These are phyloP conservation scores for Kwoniella shandongensis DNA, from an alignment of 768 basidiomycete species.

Conservation along the genomic window DNA sequence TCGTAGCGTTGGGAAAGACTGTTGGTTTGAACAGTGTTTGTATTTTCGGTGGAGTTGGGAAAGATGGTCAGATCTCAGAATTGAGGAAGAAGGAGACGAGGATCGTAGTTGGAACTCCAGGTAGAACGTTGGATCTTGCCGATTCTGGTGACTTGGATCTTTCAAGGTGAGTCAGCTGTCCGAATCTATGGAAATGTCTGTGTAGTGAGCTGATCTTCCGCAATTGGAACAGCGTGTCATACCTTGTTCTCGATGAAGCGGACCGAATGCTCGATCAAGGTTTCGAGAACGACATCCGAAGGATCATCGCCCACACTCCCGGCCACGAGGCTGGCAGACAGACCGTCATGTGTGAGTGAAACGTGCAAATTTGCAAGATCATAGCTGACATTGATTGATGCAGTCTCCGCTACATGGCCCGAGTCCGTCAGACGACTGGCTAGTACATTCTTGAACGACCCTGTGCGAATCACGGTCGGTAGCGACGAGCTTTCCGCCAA, in stretches of 20 bases:
- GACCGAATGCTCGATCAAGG: constrained; percentile 98
- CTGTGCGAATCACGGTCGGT: constrained; percentile 89
- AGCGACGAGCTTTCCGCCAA: constrained; percentile 94
- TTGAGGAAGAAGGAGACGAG: constrained; percentile 62
- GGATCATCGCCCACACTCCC: constrained; percentile 72
- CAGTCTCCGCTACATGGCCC: constrained; percentile 98
- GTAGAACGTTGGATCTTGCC: constrained; percentile 86
- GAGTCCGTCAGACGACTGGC: constrained; percentile 88
- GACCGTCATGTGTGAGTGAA: constrained; percentile 85
- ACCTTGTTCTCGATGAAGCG: constrained; percentile 94
- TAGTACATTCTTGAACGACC: constrained; percentile 76
- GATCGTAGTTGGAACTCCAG: constrained; percentile 93
- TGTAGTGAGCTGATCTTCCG: neutral
- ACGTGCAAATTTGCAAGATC: neutral
- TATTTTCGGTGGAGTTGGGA: constrained; percentile 92
- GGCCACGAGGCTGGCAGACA: constrained; percentile 65
- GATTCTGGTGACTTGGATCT: constrained; percentile 82
- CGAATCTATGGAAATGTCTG: neutral
- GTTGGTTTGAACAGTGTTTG: constrained; percentile 75
- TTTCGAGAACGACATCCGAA: constrained; percentile 95
- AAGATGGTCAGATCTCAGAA: constrained; percentile 73
- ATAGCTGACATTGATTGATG: neutral
- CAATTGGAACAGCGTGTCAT: constrained; percentile 64
- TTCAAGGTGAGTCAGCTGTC: constrained; percentile 63
- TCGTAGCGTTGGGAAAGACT: constrained; percentile 71